Evolutionary conservation across 495 filamentous ascomycete genomes (phyloP).

Genomic region (Aspergillus avenaceus): DNA sequence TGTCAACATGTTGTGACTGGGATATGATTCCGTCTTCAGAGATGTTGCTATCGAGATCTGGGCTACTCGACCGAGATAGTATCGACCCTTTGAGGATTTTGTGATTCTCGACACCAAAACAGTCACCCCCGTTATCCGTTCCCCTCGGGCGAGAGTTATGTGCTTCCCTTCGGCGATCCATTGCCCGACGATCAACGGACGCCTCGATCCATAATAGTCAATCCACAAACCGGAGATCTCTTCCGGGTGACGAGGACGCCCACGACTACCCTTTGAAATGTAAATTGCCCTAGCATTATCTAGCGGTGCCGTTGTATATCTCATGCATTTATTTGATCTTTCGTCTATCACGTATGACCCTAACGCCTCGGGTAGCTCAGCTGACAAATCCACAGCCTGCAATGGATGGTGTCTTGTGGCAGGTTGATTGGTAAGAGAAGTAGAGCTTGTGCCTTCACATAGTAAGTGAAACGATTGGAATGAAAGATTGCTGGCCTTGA

Average conservation of each 20-base stretch:
- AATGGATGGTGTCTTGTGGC: too few relatives aligned
- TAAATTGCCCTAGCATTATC: background rate
- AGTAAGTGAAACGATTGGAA: too few relatives aligned
- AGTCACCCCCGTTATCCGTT: conserved; percentile 1
- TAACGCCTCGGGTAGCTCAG: background rate
- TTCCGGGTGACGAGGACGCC: background rate
- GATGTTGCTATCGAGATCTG: conserved; percentile 1
- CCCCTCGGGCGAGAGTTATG: background rate
- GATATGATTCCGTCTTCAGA: background rate
- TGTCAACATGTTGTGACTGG: background rate
- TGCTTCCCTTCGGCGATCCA: conserved; percentile 1
- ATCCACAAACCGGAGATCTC: conserved; percentile 11
- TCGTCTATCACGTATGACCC: background rate
- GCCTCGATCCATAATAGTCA: conserved; percentile 1
- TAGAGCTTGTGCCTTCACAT: too few relatives aligned
- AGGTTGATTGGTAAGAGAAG: too few relatives aligned
- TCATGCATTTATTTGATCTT: background rate
- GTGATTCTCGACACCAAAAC: background rate
- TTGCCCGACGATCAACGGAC: conserved; percentile 4
- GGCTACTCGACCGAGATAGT: conserved; percentile 2
- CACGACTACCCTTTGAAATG: background rate
- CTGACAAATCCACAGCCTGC: too few relatives aligned
- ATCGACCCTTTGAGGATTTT: background rate
- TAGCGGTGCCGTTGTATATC: conserved; percentile 4
- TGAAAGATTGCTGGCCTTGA: too few relatives aligned